Evolutionary conservation across 257 asterid species (phyloP).

Genomic region (Solanum chmielewskii): DNA sequence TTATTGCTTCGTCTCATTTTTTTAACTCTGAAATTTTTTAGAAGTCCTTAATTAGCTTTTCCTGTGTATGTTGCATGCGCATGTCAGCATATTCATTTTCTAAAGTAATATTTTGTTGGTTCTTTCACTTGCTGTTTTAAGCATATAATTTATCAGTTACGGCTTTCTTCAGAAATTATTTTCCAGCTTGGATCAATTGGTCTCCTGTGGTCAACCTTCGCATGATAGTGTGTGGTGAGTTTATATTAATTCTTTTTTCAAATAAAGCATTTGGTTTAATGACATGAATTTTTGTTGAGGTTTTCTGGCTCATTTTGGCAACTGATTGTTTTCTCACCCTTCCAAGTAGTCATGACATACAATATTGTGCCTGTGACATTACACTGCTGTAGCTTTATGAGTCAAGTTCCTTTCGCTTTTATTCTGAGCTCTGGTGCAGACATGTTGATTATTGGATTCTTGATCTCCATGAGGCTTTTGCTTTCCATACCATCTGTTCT

Average conservation of each 20-base stretch:
- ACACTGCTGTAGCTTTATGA: background rate
- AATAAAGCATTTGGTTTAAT: background rate
- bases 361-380: background rate
- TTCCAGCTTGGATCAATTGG: constrained; percentile 66
- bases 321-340: background rate
- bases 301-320: background rate
- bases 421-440: background rate
- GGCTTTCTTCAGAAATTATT: constrained; percentile 56
- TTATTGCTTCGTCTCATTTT: background rate
- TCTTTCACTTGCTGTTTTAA: background rate
- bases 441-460: background rate
- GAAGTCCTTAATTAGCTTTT: background rate
- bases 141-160: constrained; percentile 4
- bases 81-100: background rate
- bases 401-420: background rate
- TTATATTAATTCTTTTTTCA: background rate
- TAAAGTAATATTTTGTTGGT: background rate
- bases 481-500: background rate
- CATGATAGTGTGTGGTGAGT: constrained; percentile 70
- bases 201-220: constrained; percentile 70
- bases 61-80: background rate
- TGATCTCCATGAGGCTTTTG: background rate
- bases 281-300: background rate
- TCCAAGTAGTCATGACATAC: background rate
- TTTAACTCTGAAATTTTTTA: background rate